Percentiles rank a stretch among this genome's conserved stretches.
Evolutionary conservation across 768 basidiomycete genomes (phyloP).

Genomic region (Tricholoma sp.): DNA sequence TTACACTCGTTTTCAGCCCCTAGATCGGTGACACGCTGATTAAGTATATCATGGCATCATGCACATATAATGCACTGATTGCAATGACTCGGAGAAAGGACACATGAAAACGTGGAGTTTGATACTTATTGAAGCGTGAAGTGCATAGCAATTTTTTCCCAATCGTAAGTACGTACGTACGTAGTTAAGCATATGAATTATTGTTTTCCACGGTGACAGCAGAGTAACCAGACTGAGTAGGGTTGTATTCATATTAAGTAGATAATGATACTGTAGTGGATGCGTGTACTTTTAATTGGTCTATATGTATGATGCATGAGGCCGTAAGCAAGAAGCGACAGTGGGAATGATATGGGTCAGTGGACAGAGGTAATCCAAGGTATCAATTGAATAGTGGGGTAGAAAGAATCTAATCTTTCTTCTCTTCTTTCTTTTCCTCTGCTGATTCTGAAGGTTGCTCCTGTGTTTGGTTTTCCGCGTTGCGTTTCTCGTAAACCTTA

Average conservation of each 20-base stretch:
- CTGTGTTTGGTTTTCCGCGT: slow-evolving; percentile 59
- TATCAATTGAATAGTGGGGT: neutral
- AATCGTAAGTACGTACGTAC: too few relatives aligned
- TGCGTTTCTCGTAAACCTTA: slow-evolving; percentile 85
- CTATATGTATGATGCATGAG: neutral
- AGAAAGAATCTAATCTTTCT: slow-evolving; percentile 65
- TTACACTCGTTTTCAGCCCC: slow-evolving; percentile 77
- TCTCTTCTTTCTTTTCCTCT: slow-evolving; percentile 59
- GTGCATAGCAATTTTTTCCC: too few relatives aligned
- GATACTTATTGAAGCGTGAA: too few relatives aligned
- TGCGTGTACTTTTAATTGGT: slow-evolving; percentile 1
- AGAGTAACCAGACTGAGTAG: neutral
- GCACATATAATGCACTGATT: too few relatives aligned
- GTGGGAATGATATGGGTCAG: neutral
- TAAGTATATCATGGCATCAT: too few relatives aligned
- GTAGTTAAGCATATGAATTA: too few relatives aligned
- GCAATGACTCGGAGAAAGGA: too few relatives aligned
- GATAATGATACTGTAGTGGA: slow-evolving; percentile 6
- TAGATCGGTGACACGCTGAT: slow-evolving; percentile 27
- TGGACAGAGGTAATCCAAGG: neutral
- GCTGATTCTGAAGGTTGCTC: slow-evolving; percentile 34
- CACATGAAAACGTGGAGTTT: too few relatives aligned
- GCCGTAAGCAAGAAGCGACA: neutral
- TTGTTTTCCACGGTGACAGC: neutral
- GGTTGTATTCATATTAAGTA: neutral